Percentiles rank a stretch among this genome's conserved stretches.
These are phyloP conservation scores for Austroboletus rostrupii DNA, from an alignment of 1,284 basidiomycete species.

Conservation along the genomic window DNA sequence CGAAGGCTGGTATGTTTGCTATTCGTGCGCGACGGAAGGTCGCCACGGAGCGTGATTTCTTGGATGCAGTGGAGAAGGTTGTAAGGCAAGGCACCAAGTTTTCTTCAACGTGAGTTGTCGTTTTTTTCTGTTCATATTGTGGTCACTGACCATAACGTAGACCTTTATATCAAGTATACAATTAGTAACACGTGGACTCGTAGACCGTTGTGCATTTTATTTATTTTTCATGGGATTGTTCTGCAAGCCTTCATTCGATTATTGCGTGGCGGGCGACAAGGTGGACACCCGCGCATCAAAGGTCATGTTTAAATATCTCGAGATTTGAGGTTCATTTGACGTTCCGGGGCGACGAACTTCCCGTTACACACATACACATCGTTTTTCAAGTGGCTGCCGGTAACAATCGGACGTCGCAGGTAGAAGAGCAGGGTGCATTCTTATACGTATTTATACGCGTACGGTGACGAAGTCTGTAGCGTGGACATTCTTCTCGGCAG, in stretches of 20 bases:
- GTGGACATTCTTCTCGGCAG: neutral
- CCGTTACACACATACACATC: neutral
- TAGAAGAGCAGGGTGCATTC: too few species aligned
- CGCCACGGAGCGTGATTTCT: slow-evolving; percentile 94
- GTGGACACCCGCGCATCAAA: too few species aligned
- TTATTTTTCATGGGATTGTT: slow-evolving; percentile 2
- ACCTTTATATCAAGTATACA: slow-evolving; percentile 72
- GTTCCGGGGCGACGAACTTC: neutral
- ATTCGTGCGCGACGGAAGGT: slow-evolving; percentile 96
- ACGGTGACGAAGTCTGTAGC: too few species aligned
- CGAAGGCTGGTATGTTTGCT: slow-evolving; percentile 96
- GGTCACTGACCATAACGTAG: slow-evolving; percentile 32
- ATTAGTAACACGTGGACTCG: slow-evolving; percentile 39
- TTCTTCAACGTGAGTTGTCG: slow-evolving; percentile 40
- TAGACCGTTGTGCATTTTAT: slow-evolving; percentile 18
- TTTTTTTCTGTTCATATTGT: neutral
- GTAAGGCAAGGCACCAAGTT: slow-evolving; percentile 98
- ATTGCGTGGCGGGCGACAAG: neutral
- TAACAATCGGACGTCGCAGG: too few species aligned
- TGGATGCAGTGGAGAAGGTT: slow-evolving; percentile 98
- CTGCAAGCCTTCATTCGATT: neutral
- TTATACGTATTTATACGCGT: too few species aligned
- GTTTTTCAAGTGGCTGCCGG: neutral
- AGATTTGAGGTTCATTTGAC: too few species aligned
- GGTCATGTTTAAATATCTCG: too few species aligned